Base-by-base conservation (phyloP, 805 yeast species). In the Cyberlindnera lachancei region DNA sequence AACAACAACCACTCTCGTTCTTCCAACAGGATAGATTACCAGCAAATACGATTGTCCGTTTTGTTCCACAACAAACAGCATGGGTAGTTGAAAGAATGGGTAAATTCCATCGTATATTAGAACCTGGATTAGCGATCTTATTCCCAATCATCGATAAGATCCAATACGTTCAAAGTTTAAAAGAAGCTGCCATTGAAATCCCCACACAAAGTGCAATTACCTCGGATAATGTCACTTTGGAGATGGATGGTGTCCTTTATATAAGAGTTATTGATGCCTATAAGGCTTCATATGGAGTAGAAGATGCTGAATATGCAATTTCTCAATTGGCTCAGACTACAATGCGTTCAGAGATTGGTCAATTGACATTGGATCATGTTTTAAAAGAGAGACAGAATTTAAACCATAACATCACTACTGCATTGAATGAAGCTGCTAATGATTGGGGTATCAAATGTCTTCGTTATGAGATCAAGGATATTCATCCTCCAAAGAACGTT, bases 1-100 rank as follows among this genome's bases (percentile, higher is more conserved):
- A n/a, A n/a, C 23, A 27, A 3, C 18, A 15, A 9, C 50, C 55
- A n/a, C 44, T 75, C 47, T 73, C 66, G 26, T 79, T 66, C 50
- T 79, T 79, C 55, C 84, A 77, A 52, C 67, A 65, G 31, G 73
- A 71, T 30, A 62, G 69, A 35, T 58, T 80, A 33, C 94, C 94
- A n/a, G 61, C 85, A 13, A 82, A 82, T 56, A 82, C 92, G 3
- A 56, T 81, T 5, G 56, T 82, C 24, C 64, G 83, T 45, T 84
- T 84, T 53, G 94, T 84, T 12, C 95, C 95, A 2, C 94, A 85
- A 54, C 94, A 84, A 56, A 79, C 84, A 15, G 94, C 94, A 3
- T 84, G 92, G 87, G 74, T 84, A 14, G 94, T 84, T 14, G 95
- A 84, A 56, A 65, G 95, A 41, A 84, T 84, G 95, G 95, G 95